Base-by-base conservation (phyloP, 306 rosid genomes). In the Mimosa bimucronata region DNA sequence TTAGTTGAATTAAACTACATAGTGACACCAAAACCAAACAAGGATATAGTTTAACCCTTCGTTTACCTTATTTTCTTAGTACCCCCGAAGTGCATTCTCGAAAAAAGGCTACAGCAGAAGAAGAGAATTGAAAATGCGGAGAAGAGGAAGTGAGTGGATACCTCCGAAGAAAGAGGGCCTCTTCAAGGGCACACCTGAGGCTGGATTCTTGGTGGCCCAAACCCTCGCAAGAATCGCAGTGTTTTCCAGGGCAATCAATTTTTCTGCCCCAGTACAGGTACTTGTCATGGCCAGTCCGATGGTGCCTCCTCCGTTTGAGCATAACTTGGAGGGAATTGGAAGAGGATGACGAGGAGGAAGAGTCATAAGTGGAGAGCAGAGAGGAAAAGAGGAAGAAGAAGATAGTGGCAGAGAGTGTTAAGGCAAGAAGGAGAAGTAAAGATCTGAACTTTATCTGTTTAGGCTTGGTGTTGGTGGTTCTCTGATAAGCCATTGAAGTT, bases 121-220 rank as follows among this genome's bases (percentile, higher is more conserved):
- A 28, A 68, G 52, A 60, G 26, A 44, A 18, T 40, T 41, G 16
- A 23, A 66, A 71, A 34, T 37, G 65, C 55, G 21, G 21, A 48
- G 9, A 19, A 83, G 3, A 68, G 42, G 48, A 10, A 77, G 44
- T 18, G 19, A 7, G 28, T 26, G 52, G 0, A 25, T 78, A 90
- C 92, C 92, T 19, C 67, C 29, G 79, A 44, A 95, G 99, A 40
- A 80, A 92, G 78, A 91, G 57, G 69, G 99, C 98, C 61, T 95
- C 99, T 83, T 93, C 97, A 6, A 96, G 97, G 55, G 97, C 99
- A 46, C 99, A 91, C 76, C 99, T 81, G 81, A 96, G 97, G 88
- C 99, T 96, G 18, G 99, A 93, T 73, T 96, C 99, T 75, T 96
- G 98, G 85, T 96, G 98, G 62, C 97, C 99, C 77, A 96, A 86